Conservation (phyloP, 2,329 filamentous ascomycete species). For the Ophiocordyceps camponoti-rufipedis region DNA sequence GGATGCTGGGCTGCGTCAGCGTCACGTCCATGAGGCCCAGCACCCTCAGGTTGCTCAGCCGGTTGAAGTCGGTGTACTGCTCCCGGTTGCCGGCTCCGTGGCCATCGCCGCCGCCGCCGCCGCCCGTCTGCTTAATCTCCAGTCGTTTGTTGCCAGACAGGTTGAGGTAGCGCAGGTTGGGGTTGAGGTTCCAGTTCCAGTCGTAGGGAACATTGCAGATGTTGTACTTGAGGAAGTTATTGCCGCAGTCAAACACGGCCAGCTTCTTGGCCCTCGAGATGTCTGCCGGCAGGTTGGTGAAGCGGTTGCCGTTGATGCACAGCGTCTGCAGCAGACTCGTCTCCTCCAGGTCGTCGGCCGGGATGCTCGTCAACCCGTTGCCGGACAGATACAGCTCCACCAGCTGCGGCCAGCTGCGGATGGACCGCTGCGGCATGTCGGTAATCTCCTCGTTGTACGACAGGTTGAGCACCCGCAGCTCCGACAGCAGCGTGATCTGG, state of each 20-base stretch:
- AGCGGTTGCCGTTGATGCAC: slow-evolving; percentile 95
- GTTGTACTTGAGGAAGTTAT: slow-evolving; percentile 93
- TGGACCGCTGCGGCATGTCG: slow-evolving; percentile 75
- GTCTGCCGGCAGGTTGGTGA: slow-evolving; percentile 89
- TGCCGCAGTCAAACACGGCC: slow-evolving; percentile 82
- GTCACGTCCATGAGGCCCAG: slow-evolving; percentile 97
- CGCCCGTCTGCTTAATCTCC: slow-evolving; percentile 57
- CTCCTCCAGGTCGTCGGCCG: slow-evolving; percentile 86
- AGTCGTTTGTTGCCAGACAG: slow-evolving; percentile 91
- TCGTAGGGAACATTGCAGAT: slow-evolving; percentile 98
- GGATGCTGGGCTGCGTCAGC: slow-evolving; percentile 78
- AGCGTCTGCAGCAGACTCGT: slow-evolving; percentile 72
- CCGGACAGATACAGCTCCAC: slow-evolving; percentile 88
- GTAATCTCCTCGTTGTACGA: slow-evolving; percentile 82
- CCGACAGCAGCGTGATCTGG: slow-evolving; percentile 63
- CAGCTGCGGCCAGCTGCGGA: slow-evolving; percentile 78
- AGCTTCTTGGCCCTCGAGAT: slow-evolving; percentile 87
- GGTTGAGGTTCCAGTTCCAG: slow-evolving; percentile 99
- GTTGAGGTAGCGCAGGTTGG: slow-evolving; percentile 85
- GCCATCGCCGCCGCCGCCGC: slow-evolving; percentile 23
- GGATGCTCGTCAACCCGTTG: slow-evolving; percentile 80
- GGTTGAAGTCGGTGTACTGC: slow-evolving; percentile 72
- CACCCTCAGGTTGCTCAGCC: slow-evolving; percentile 65
- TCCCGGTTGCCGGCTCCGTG: slow-evolving; percentile 37
- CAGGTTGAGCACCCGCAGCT: slow-evolving; percentile 76